Base-by-base conservation (phyloP, 805 yeast genomes). In the Ascoidea asiatica region DNA sequence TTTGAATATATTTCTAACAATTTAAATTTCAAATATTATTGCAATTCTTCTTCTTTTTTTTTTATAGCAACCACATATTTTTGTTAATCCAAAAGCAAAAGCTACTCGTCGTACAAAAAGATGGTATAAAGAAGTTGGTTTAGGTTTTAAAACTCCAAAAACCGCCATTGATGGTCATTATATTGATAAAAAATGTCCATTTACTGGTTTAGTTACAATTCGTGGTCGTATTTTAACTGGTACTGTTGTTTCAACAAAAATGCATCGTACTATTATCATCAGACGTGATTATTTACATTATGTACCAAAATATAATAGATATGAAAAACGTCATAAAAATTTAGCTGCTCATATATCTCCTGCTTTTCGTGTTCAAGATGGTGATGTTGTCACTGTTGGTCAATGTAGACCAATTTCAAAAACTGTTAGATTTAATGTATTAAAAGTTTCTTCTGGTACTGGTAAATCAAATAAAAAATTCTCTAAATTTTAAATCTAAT, bases 321-420 rank as follows among this genome's bases (percentile, higher is more conserved):
- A 88, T 86, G 99, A 92, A 80, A 92, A 92, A 86, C 88, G 99
- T 80, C 99, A 92, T 86, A 92, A 92, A 92, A 92, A 92, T 83
- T 80, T 92, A 56, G 94, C 99, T 70, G 99, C 96, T 64, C 99
- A 92, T 79, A 86, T 92, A 65, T 90, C 97, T 58, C 99, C 99
- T 76, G 97, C 97, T 73, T 92, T 92, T 97, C 94, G 99, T 78
- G 96, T 90, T 63, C 75, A 75, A 70, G 97, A 89, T 71, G 99
- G 98, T 81, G 99, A 92, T 69, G 77, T 83, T 58, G 98, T 92
- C 65, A 89, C 95, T 63, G 97, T 92, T 72, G 99, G 99, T 71
- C 98, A 92, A 79, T 92, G 98, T 84, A 90, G 98, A 82, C 99
- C 99, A 66, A 75, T 92, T 70, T 92, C 98, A 65, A 92, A 92